Percentiles rank a stretch among this genome's conserved stretches.
These are phyloP conservation scores for Cladosporium phlei DNA, from an alignment of 2,329 filamentous ascomycete genomes.

Conservation along the genomic window DNA sequence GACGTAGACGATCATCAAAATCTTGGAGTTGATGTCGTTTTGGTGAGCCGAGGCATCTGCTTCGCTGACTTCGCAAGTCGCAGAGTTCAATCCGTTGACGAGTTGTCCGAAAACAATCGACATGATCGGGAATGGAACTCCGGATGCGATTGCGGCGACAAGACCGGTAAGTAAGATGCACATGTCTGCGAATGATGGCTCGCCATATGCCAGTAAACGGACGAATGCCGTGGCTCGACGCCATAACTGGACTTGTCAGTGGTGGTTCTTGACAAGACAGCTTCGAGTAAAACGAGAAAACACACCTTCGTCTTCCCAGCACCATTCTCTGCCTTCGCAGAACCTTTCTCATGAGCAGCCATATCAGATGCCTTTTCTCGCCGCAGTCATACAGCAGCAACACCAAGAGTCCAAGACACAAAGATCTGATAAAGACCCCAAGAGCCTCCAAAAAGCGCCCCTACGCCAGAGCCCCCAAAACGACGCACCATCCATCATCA, in stretches of 20 bases:
- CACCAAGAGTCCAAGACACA: conserved; percentile 4
- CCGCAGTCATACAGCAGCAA: not conserved
- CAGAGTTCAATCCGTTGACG: conserved; percentile 56
- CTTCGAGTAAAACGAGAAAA: not conserved
- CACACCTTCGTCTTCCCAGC: conserved; percentile 2
- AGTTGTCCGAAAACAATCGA: conserved; percentile 62
- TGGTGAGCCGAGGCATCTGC: conserved; percentile 34
- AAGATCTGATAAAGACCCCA: conserved; percentile 10
- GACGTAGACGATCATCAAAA: conserved; percentile 59
- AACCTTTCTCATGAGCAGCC: not conserved
- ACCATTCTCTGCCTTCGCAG: not conserved
- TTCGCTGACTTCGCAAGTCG: conserved; percentile 46
- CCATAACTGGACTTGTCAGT: not conserved
- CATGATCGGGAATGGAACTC: conserved; percentile 59
- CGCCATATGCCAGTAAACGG: conserved; percentile 5
- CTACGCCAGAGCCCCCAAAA: too few species aligned
- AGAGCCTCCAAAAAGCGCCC: not conserved
- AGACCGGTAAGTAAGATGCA: conserved; percentile 35
- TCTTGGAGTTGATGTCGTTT: conserved; percentile 50
- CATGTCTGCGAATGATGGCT: conserved; percentile 1
- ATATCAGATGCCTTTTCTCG: not conserved
- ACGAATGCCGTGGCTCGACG: conserved; percentile 7
- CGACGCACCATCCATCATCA: not conserved
- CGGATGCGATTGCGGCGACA: conserved; percentile 51
- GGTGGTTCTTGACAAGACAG: not conserved